Conservation (phyloP, 768 basidiomycete genomes). For the Kwoniella newhampshirensis region DNA sequence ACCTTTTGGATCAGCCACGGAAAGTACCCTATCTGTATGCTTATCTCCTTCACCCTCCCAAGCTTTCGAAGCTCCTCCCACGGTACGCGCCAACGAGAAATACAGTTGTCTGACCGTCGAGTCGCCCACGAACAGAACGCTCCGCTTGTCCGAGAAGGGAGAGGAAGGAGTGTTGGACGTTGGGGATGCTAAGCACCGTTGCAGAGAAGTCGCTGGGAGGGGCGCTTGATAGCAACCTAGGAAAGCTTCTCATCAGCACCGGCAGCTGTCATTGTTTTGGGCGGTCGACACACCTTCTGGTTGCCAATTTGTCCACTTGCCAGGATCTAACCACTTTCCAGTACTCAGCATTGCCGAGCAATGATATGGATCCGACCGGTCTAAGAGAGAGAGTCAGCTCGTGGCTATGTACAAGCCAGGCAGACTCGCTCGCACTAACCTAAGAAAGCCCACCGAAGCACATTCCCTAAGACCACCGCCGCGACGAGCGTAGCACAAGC, state of each 20-base stretch:
- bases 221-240: slow-evolving; percentile 18
- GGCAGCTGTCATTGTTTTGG: background rate
- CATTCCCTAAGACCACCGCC: slow-evolving; percentile 48
- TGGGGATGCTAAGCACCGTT: slow-evolving; percentile 19
- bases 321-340: slow-evolving; percentile 75
- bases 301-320: slow-evolving; percentile 72
- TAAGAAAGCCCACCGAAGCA: slow-evolving; percentile 51
- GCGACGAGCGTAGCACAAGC: slow-evolving; percentile 49
- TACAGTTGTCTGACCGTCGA: slow-evolving; percentile 77
- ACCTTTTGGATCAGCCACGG: slow-evolving; percentile 17
- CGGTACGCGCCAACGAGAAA: slow-evolving; percentile 66
- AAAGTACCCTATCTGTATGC: slow-evolving; percentile 61
- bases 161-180: slow-evolving; percentile 21
- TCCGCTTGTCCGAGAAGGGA: slow-evolving; percentile 56
- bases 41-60: slow-evolving; percentile 60
- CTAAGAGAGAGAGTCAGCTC: slow-evolving; percentile 54
- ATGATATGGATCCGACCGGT: slow-evolving; percentile 69
- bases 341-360: slow-evolving; percentile 69
- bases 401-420: background rate
- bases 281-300: slow-evolving; percentile 64
- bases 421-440: slow-evolving; percentile 35
- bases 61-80: slow-evolving; percentile 64
- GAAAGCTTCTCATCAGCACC: background rate
- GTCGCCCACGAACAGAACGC: slow-evolving; percentile 76
- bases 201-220: slow-evolving; percentile 13